Base-by-base conservation (phyloP, 371 early-diverging fungal genomes). In the Amoeboaphelidium occidentale region DNA sequence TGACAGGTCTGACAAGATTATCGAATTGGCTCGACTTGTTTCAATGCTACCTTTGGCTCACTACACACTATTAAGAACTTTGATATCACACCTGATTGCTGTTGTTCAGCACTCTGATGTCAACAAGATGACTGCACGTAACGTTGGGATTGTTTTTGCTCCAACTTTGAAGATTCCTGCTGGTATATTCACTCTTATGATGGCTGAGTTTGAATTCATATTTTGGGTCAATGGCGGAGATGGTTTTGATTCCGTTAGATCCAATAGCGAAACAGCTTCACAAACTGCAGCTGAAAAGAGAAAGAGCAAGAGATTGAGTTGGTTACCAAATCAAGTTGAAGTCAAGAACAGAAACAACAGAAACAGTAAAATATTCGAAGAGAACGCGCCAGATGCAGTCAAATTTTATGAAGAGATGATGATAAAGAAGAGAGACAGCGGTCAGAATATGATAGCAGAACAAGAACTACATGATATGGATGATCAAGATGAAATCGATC, bases 61-160 rank as follows among this genome's bases (percentile, higher is more conserved):
- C 65, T 90, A 88, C 56, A 80, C 84, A 0, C 66, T 88, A 22
- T 65, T 94, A n/a, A 74, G 84, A 13, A 70, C 78, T 0, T 62
- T 94, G 43, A 80, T 79, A 1, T 81, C 81, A 0, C 93, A 94
- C 55, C 64, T 94, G 47, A 73, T 87, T 51, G 71, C 81, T 20
- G 73, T 94, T 46, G 85, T 87, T 13, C 77, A 82, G 48, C 68
- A 78, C 46, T 63, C 76, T 1, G 78, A 76, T 21, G 59, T 68
- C 27, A 94, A 91, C 72, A 83, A 80, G 64, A 94, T 94, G 96
- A 92, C 75, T 2, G 67, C 83, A 45, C 73, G 83, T 17, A 92
- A 92, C 63, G 74, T 94, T 25, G 84, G 86, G 25, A 90, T 92
- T 48, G 87, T 94, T 0, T 91, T 91, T 55, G 79, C 87, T 21